phyloP scores from a whole-genome alignment of 345 rosid genomes.

The Moringa oleifera region DNA sequence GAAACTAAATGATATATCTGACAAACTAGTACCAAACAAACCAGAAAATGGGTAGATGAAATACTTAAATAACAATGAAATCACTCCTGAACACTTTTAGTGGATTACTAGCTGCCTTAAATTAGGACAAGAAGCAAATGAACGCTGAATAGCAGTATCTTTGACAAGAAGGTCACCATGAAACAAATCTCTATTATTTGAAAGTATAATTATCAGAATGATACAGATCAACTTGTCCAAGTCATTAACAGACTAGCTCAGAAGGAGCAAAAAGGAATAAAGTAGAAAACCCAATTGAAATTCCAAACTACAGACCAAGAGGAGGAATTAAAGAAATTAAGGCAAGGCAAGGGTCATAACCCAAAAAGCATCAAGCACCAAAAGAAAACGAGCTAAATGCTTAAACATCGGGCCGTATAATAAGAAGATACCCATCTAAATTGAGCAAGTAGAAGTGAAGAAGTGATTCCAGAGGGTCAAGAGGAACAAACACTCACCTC shows the following conservation, averaged over 20 bases:
- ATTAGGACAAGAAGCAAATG: background rate
- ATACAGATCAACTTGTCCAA: too few relatives aligned
- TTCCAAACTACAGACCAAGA: conserved; percentile 6
- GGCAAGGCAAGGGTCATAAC: conserved; percentile 4
- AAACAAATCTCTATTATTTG: too few relatives aligned
- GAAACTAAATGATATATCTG: conserved; percentile 18
- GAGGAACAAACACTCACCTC: conserved; percentile 29
- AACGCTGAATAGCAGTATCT: background rate
- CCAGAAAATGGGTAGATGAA: background rate
- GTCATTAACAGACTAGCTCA: background rate
- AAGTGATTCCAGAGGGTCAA: conserved; percentile 16
- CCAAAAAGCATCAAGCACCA: conserved; percentile 5
- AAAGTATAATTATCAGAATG: too few relatives aligned
- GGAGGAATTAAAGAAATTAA: conserved; percentile 3
- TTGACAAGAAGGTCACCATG: conserved; percentile 8
- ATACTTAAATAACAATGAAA: conserved; percentile 7
- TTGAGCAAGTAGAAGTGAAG: conserved; percentile 11
- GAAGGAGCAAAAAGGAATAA: conserved; percentile 7
- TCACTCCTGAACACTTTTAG: background rate
- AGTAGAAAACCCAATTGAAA: conserved; percentile 5
- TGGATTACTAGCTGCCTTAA: background rate
- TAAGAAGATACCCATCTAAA: conserved; percentile 9
- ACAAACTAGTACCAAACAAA: conserved; percentile 24
- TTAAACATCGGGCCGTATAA: conserved; percentile 4
- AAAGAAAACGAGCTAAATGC: conserved; percentile 14